These are phyloP conservation scores for Gymnopilus junonius DNA, from an alignment of 768 basidiomycete species.

Conservation along the genomic window DNA sequence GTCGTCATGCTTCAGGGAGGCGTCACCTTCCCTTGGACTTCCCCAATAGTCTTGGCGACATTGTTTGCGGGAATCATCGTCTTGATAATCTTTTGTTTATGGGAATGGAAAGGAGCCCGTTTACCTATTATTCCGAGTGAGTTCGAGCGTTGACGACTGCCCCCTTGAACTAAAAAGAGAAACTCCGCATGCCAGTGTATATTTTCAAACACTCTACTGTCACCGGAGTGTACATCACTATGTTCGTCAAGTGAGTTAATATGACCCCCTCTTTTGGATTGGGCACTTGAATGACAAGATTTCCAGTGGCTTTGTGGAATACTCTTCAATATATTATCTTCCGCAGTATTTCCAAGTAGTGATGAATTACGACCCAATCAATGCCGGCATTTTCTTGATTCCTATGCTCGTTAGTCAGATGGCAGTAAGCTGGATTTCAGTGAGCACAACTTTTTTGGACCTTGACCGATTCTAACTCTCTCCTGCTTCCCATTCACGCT, in stretches of 20 bases:
- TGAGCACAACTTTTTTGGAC: conserved; percentile 36
- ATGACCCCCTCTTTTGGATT: background rate
- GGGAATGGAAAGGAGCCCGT: conserved; percentile 73
- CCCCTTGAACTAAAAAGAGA: background rate
- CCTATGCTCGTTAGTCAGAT: conserved; percentile 73
- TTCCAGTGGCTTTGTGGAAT: conserved; percentile 62
- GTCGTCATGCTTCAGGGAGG: conserved; percentile 54
- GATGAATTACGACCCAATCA: conserved; percentile 64
- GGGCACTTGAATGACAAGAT: background rate
- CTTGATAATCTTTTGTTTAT: conserved; percentile 61
- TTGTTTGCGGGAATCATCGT: conserved; percentile 59
- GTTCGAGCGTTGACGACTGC: conserved; percentile 18
- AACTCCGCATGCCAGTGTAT: conserved; percentile 49
- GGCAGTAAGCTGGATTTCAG: conserved; percentile 58
- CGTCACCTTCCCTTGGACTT: conserved; percentile 73
- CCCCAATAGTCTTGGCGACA: conserved; percentile 64
- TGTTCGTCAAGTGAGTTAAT: conserved; percentile 63
- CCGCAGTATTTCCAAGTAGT: conserved; percentile 81
- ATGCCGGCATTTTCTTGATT: conserved; percentile 61
- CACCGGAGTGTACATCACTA: conserved; percentile 66
- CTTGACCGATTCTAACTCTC: background rate
- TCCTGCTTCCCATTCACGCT: background rate
- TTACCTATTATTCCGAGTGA: conserved; percentile 76
- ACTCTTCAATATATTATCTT: conserved; percentile 69
- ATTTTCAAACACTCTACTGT: conserved; percentile 74